Evolutionary conservation across 495 filamentous ascomycete genomes (phyloP).

Genomic region (Hypoxylon trugodes): DNA sequence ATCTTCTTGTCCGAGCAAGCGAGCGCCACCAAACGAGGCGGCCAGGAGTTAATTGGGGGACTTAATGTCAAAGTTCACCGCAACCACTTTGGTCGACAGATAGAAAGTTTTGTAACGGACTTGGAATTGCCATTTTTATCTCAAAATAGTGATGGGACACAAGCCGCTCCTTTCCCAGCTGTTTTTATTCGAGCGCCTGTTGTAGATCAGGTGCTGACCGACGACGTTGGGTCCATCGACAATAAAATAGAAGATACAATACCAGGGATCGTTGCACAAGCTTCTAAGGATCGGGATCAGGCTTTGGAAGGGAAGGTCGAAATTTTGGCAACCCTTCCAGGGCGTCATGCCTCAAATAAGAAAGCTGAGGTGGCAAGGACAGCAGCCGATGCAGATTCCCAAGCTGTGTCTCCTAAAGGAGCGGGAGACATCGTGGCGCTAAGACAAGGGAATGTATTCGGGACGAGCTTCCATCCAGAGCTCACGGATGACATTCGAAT

Average conservation of each 20-base stretch:
- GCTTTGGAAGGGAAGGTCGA: constrained; percentile 55
- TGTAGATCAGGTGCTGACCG: constrained; percentile 80
- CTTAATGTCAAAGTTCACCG: constrained; percentile 89
- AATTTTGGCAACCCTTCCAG: constrained; percentile 65
- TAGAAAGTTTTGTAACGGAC: constrained; percentile 87
- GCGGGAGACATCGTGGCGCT: constrained; percentile 91
- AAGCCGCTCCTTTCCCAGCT: constrained; percentile 67
- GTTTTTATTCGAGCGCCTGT: constrained; percentile 96
- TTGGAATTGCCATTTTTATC: constrained; percentile 77
- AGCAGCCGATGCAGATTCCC: constrained; percentile 23
- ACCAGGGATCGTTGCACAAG: constrained; percentile 49
- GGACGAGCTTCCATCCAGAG: constrained; percentile 97
- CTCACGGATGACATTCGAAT: constrained; percentile 89
- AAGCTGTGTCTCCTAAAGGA: constrained; percentile 43
- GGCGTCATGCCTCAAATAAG: constrained; percentile 48
- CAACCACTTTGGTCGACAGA: constrained; percentile 96
- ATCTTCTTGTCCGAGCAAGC: constrained; percentile 91
- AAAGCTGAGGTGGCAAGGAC: constrained; percentile 26
- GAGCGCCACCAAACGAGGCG: constrained; percentile 86
- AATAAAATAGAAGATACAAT: constrained; percentile 6
- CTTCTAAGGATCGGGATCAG: constrained; percentile 16
- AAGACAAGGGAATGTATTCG: constrained; percentile 91
- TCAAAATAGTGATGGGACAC: constrained; percentile 38
- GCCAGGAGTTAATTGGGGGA: constrained; percentile 93
- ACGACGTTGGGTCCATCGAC: constrained; percentile 51